Evolutionary conservation across 805 yeast species (phyloP), one percentile per base, ranked within the genome.

Genomic region (Dipodascus albidus): DNA sequence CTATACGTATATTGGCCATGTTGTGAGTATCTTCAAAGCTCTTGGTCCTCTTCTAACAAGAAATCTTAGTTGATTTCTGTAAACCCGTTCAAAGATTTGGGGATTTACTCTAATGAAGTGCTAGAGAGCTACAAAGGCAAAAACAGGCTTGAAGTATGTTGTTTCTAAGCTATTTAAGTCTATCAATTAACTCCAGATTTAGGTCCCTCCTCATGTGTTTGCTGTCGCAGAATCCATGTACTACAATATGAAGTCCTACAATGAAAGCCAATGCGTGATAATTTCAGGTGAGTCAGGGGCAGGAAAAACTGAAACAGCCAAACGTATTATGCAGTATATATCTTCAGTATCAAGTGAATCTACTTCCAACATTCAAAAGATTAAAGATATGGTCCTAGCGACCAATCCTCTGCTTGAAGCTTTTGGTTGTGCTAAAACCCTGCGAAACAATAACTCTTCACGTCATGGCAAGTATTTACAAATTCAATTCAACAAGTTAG

Each of bases 201-300:
- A 79, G 79, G 49, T 53, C n/a, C 52, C 58, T 8, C 99, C 99
- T 1, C 99, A 93, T 66, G 88, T 93, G 42, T 93, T 83, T 68
- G 95, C 95, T 1, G 82, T 87, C 24, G 86, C 96, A 0, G 96
- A 93, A 62, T 80, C 81, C 49, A 95, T 98, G 1, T 86, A 82
- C 60, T 78, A 87, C 58, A 85, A 83, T 61, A 71, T 93, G 65
- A 70, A 87, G 14, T 73, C 76, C 11, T 82, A 85, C 58, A 74
- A 72, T 51, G 81, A 81, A 61, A 85, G 90, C 67, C 99, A 93
- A 70, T 83, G 93, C 11, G 87, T 93, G 52, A 73, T 93, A 50
- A 97, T 93, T n/a, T 93, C 99, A 0, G 99, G 99, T 59, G 99
- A 93, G 66, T 85, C 95, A 22, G 99, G 99, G 59, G 99, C 99